Percentiles rank a stretch among this genome's conserved stretches.
Evolutionary conservation across 129 eudicot species (phyloP).

Genomic region (Logfia minima): DNA sequence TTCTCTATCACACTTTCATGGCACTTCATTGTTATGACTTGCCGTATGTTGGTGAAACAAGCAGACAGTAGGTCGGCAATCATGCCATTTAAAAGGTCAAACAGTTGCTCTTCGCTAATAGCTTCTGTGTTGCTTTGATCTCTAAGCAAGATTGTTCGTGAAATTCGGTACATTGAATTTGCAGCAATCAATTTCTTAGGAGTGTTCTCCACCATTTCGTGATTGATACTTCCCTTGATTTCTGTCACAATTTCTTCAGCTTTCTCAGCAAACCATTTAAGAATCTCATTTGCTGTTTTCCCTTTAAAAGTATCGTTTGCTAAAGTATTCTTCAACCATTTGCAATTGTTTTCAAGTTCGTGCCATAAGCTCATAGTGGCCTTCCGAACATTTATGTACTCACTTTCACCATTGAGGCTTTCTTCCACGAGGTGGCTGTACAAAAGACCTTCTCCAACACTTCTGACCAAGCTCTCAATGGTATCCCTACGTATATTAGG

Average conservation of each 20-base stretch:
- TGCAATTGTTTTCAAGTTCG: conserved; percentile 22
- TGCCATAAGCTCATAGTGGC: conserved; percentile 30
- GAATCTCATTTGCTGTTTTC: not conserved
- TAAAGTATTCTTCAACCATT: conserved; percentile 26
- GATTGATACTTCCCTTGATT: not conserved
- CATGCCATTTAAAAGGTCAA: not conserved
- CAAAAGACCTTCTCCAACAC: not conserved
- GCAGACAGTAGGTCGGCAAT: conserved; percentile 1
- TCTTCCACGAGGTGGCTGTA: not conserved
- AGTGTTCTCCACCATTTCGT: not conserved
- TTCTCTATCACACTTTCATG: not conserved
- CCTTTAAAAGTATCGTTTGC: not conserved
- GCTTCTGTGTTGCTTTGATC: not conserved
- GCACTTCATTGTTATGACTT: not conserved
- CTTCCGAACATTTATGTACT: not conserved
- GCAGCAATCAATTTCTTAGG: not conserved
- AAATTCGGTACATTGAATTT: not conserved
- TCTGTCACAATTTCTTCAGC: not conserved
- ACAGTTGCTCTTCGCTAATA: not conserved
- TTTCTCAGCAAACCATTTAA: not conserved
- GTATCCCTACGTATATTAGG: not conserved
- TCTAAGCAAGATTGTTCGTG: not conserved
- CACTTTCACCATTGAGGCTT: not conserved
- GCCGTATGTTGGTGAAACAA: not conserved
- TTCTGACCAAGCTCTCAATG: not conserved